Evolutionary conservation across 2,329 filamentous ascomycete genomes (phyloP), one percentile per base, ranked within the genome.

Genomic region (Talaromyces sp.): DNA sequence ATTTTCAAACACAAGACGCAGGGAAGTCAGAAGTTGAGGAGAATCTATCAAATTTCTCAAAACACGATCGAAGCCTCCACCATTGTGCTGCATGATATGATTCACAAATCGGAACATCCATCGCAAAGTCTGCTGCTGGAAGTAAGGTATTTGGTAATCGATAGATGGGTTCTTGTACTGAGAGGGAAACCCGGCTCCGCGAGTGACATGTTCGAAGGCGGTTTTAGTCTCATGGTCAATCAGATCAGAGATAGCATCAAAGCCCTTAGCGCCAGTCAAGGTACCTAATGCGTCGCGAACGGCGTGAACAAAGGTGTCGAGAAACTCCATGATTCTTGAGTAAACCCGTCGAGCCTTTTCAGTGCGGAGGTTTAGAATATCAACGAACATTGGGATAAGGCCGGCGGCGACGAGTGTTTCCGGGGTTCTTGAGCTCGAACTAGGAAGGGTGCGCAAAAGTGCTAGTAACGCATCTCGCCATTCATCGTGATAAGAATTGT

Each of bases 41-140:
- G 94, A 96, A 71, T 99, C 95, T 43, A 97, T 95, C 54, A 99
- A 77, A 67, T 97, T 99, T 49, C 95, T 86, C 63, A 99, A 79
- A 4, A 97, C 79, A 32, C 94, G 88, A 69, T 97, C 94, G 51
- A 92, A 93, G 53, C 92, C 94, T 52, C 89, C 90, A 50, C 89
- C 70, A 77, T 87, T 81, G 81, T 95, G 72, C 75, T 88, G 78
- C 87, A 97, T 96, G 76, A 97, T 88, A 70, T 97, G 92, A 63
- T 96, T 92, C 57, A 96, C 88, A 68, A 97, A 96, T 71, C 96
- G 97, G 72, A 99, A 88, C 40, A 97, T 80, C 85, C 90, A 95
- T 66, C 95, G 92, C 27, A 99, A 80, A 16, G 91, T 93, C 70
- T 96, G 91, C 69, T 97, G 94, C 62, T 96, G 89, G 69, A 91